Conservation (phyloP, 495 filamentous ascomycete species). For the Neurospora sp. region DNA sequence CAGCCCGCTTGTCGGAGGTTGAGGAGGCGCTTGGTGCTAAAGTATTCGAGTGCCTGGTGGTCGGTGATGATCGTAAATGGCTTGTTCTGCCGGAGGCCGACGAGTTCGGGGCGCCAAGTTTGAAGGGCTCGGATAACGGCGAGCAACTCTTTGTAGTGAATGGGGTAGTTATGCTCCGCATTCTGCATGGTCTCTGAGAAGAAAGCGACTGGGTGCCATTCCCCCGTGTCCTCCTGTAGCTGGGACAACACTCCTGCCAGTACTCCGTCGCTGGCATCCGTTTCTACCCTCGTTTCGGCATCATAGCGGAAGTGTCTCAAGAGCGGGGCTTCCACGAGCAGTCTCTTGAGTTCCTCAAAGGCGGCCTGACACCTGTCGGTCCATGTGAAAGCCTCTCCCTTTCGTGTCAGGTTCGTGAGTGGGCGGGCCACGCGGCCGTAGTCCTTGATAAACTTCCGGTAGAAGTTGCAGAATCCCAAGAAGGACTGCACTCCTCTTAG, state of each 20-base stretch:
- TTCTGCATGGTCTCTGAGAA: neutral
- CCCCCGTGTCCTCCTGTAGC: neutral
- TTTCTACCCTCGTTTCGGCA: neutral
- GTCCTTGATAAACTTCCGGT: constrained; percentile 1
- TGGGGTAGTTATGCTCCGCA: too few species aligned
- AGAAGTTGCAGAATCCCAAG: constrained; percentile 5
- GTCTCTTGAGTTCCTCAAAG: neutral
- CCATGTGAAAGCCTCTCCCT: neutral
- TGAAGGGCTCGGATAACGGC: too few species aligned
- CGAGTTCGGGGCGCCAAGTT: too few species aligned
- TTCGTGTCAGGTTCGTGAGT: neutral
- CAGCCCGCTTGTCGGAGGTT: neutral
- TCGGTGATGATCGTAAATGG: too few species aligned
- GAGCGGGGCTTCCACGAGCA: neutral
- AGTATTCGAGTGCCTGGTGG: too few species aligned
- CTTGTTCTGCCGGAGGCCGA: too few species aligned
- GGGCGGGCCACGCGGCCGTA: neutral
- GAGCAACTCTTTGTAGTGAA: too few species aligned
- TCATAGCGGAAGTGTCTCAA: neutral
- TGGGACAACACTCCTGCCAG: neutral
- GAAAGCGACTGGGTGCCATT: neutral
- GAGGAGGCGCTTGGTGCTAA: neutral
- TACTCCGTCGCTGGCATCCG: neutral
- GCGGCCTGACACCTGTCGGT: neutral
- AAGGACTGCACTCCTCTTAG: neutral